These are phyloP conservation scores for Heterobasidion occidentale DNA, from an alignment of 1,284 basidiomycete species.

Conservation along the genomic window DNA sequence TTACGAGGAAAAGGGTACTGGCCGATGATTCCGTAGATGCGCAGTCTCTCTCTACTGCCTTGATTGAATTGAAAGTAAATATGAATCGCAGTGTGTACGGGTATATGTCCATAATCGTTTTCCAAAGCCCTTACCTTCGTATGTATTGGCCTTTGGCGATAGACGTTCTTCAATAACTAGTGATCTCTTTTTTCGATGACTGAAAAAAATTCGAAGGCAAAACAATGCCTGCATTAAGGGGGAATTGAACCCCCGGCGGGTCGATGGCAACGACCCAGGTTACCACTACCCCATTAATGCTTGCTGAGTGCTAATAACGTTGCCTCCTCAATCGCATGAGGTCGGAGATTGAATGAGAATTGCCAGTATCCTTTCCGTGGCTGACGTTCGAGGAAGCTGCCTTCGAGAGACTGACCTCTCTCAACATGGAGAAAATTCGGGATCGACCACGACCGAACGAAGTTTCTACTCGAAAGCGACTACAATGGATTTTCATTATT, in stretches of 20 bases:
- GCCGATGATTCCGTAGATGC: not conserved
- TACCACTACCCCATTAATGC: conserved; percentile 43
- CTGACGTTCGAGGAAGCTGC: no score
- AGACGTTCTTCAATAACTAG: not conserved
- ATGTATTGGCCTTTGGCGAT: not conserved
- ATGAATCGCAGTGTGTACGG: not conserved
- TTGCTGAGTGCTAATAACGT: no score
- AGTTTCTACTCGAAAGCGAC: not conserved
- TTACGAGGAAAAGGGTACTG: conserved; percentile 20
- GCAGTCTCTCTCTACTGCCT: not conserved
- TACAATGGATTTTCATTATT: not conserved
- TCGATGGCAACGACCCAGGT: conserved; percentile 47
- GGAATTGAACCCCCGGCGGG: conserved; percentile 77
- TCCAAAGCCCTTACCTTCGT: not conserved
- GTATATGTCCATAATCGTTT: not conserved
- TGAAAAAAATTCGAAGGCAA: no score
- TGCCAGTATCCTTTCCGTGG: no score
- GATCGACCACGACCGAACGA: not conserved
- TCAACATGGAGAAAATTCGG: not conserved
- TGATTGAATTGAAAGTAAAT: not conserved
- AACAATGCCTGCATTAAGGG: conserved; percentile 50
- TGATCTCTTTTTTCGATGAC: no score
- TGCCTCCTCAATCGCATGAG: no score
- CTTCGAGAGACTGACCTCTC: not conserved
- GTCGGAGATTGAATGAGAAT: no score